Conservation (phyloP, 169 alveolate species). For the Plasmodium malariae region DNA sequence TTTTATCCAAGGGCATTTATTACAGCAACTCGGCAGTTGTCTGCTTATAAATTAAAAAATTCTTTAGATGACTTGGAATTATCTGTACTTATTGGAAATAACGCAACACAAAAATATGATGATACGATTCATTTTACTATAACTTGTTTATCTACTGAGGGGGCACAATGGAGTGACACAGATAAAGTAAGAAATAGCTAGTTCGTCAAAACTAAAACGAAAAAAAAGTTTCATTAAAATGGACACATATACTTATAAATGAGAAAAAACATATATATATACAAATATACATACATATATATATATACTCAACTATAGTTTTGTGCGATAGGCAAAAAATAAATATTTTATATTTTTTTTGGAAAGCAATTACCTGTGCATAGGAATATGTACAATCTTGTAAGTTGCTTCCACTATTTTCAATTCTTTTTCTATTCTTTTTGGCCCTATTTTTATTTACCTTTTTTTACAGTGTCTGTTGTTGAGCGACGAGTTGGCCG, state of each 20-base stretch:
- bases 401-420: too few species aligned
- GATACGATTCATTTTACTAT: constrained; percentile 83
- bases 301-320: too few species aligned
- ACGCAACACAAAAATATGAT: constrained; percentile 70
- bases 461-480: constrained; percentile 74
- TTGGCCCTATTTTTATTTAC: not conserved
- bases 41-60: constrained; percentile 86
- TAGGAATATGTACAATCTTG: too few species aligned
- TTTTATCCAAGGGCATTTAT: constrained; percentile 93
- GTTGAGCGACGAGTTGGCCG: constrained; percentile 83
- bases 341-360: too few species aligned
- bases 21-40: constrained; percentile 92
- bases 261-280: not conserved
- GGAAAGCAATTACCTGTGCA: too few species aligned
- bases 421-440: too few species aligned
- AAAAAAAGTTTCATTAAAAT: not conserved
- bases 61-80: constrained; percentile 90
- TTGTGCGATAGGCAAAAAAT: too few species aligned
- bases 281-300: not conserved
- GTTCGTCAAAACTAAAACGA: not conserved
- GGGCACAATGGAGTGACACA: constrained; percentile 86
- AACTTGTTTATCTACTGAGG: constrained; percentile 89
- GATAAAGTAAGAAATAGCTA: constrained; percentile 26
- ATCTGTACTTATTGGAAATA: constrained; percentile 79
- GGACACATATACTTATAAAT: not conserved